phyloP scores from a whole-genome alignment of 768 basidiomycete species.

The Candolleomyces efflorescens region DNA sequence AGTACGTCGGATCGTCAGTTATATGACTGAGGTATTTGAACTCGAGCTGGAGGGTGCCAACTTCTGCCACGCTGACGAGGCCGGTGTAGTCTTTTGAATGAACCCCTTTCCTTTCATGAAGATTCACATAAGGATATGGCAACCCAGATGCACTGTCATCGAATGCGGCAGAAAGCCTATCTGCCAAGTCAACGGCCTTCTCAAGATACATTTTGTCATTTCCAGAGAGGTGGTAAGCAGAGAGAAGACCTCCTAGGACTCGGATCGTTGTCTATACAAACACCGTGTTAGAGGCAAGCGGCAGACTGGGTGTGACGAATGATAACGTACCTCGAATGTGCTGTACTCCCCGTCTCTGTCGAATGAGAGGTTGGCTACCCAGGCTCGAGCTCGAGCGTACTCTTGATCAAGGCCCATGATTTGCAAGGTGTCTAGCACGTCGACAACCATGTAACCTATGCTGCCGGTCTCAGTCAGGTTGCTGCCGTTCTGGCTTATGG shows the following conservation, averaged over 20 bases:
- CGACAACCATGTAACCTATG: slow-evolving; percentile 88
- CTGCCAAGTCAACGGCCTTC: slow-evolving; percentile 77
- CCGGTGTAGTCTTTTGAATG: slow-evolving; percentile 56
- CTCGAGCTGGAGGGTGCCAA: slow-evolving; percentile 84
- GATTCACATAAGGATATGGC: slow-evolving; percentile 74
- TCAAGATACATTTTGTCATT: slow-evolving; percentile 70
- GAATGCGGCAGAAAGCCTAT: slow-evolving; percentile 79
- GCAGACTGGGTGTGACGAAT: not conserved
- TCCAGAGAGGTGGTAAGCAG: slow-evolving; percentile 78
- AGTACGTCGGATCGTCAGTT: slow-evolving; percentile 75
- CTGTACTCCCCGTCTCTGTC: slow-evolving; percentile 80
- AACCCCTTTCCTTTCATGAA: slow-evolving; percentile 55
- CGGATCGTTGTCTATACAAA: slow-evolving; percentile 79
- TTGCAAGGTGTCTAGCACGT: slow-evolving; percentile 85
- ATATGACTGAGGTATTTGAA: slow-evolving; percentile 79
- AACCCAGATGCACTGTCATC: slow-evolving; percentile 72
- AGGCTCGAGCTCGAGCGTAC: slow-evolving; percentile 72
- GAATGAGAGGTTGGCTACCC: slow-evolving; percentile 74
- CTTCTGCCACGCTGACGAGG: slow-evolving; percentile 80
- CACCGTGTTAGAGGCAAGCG: too few species aligned
- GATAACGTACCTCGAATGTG: slow-evolving; percentile 75
- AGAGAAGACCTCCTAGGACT: slow-evolving; percentile 84
- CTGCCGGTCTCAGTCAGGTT: slow-evolving; percentile 68
- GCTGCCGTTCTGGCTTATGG: slow-evolving; percentile 66
- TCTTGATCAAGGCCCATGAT: slow-evolving; percentile 83